Base-by-base conservation (phyloP, 176 grass and related monocot species). In the barley (Hordeum vulgare) region DNA sequence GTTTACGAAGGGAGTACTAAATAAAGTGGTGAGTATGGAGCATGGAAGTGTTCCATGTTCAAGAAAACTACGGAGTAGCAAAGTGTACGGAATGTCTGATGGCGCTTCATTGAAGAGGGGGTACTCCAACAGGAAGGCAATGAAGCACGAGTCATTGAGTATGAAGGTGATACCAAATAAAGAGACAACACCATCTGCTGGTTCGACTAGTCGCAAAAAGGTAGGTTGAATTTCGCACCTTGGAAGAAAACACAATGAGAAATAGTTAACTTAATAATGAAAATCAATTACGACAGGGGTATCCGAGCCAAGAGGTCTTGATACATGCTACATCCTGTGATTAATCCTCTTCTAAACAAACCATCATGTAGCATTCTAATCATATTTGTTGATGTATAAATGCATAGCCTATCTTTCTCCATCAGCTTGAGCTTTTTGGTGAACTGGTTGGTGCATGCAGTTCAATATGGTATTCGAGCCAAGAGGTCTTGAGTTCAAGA, bases 11-110 rank as follows among this genome's bases (percentile, higher is more conserved):
- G n/a, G n/a, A n/a, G n/a, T n/a, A n/a, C n/a, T n/a, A 75, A 15
- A 12, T 58, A 42, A 85, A 70, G 18, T 24, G 33, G 62, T 77
- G 53, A 54, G 9, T 71, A 7, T 31, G 21, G 72, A 20, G 20
- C 34, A 14, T 71, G 71, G 53, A 54, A 41, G 45, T 81, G 4
- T 23, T 66, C 11, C 7, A 51, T 54, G 29, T 47, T 76, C 61
- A 53, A 63, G 29, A n/a, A 54, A 6, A 77, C 80, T 89, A 53
- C 62, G 78, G 15, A 89, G 44, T 40, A 83, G 88, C 29, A 89
- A 63, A 65, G 72, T 77, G 31, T 33, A 62, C 20, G 33, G 34
- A 71, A 28, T 69, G 13, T 36, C 71, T 85, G 76, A 14, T 71
- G 11, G 13, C 71, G 63, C 20, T 71, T 51, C 54, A 44, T 4